Percentiles rank a stretch among this genome's conserved stretches.
phyloP scores from a whole-genome alignment of 176 grass and related monocot genomes.

The Stipa capillata region DNA sequence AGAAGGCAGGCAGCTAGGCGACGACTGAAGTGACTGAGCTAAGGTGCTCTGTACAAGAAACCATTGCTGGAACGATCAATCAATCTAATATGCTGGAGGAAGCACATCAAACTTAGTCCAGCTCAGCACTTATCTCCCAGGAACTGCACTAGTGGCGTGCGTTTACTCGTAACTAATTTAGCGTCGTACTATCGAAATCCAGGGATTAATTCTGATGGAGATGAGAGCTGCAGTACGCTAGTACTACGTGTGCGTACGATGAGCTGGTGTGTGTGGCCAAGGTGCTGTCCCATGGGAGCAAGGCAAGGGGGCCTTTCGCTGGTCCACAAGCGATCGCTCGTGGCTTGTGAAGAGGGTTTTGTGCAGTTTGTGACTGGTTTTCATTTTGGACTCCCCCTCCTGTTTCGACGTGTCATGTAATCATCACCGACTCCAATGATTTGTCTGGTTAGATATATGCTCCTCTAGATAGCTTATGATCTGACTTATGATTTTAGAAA shows the following conservation, averaged over 20 bases:
- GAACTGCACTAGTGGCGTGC: constrained; percentile 7
- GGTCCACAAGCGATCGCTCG: constrained; percentile 17
- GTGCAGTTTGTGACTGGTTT: too few relatives aligned
- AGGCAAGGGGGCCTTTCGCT: neutral
- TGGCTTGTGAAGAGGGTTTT: neutral
- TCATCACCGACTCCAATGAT: too few relatives aligned
- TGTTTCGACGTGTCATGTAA: too few relatives aligned
- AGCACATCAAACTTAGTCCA: constrained; percentile 4
- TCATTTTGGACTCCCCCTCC: too few relatives aligned
- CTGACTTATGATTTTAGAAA: too few relatives aligned
- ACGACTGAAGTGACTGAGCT: too few relatives aligned
- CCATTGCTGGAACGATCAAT: too few relatives aligned
- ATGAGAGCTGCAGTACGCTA: neutral
- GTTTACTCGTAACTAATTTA: neutral
- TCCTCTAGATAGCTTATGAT: too few relatives aligned
- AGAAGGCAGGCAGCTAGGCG: constrained; percentile 1
- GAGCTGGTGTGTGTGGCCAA: constrained; percentile 15
- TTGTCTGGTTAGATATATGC: too few relatives aligned
- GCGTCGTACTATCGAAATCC: neutral
- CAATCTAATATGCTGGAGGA: neutral
- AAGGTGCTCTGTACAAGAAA: too few relatives aligned
- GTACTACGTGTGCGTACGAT: neutral
- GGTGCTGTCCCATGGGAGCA: neutral
- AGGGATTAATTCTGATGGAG: constrained; percentile 11
- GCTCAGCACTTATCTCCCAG: constrained; percentile 45